Evolutionary conservation across 345 rosid species (phyloP).

Genomic region (Carallia pectinifolia): DNA sequence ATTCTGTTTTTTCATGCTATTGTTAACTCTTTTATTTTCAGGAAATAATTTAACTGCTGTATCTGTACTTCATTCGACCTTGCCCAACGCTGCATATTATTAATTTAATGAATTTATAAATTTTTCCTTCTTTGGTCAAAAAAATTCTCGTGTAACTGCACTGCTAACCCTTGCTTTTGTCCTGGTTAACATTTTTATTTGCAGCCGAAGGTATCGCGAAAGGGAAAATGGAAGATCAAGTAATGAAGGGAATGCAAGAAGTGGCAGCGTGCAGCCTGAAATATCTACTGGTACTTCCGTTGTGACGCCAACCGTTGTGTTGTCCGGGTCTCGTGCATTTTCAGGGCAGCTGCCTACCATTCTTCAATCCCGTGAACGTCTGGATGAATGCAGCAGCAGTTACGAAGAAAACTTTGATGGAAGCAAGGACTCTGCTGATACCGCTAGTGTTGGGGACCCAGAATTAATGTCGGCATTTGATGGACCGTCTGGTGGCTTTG

Average conservation of each 20-base stretch:
- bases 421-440: constrained; percentile 75
- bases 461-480: constrained; percentile 59
- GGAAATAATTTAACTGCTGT: no score
- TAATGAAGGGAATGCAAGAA: constrained; percentile 50
- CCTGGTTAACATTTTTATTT: constrained; percentile 8
- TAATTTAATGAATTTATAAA: no score
- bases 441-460: constrained; percentile 69
- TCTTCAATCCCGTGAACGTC: constrained; percentile 70
- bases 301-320: constrained; percentile 45
- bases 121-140: no score
- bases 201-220: constrained; percentile 67
- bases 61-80: no score
- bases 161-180: background rate
- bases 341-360: constrained; percentile 71
- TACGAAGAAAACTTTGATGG: constrained; percentile 73
- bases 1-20: no score
- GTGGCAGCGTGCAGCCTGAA: constrained; percentile 47
- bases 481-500: constrained; percentile 52
- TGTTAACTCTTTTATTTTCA: no score
- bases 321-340: constrained; percentile 58
- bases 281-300: constrained; percentile 37
- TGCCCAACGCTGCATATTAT: no score
- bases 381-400: constrained; percentile 60
- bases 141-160: background rate
- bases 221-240: constrained; percentile 68